These are phyloP conservation scores for Moricandia arvensis DNA, from an alignment of 345 rosid genomes.

Conservation along the genomic window DNA sequence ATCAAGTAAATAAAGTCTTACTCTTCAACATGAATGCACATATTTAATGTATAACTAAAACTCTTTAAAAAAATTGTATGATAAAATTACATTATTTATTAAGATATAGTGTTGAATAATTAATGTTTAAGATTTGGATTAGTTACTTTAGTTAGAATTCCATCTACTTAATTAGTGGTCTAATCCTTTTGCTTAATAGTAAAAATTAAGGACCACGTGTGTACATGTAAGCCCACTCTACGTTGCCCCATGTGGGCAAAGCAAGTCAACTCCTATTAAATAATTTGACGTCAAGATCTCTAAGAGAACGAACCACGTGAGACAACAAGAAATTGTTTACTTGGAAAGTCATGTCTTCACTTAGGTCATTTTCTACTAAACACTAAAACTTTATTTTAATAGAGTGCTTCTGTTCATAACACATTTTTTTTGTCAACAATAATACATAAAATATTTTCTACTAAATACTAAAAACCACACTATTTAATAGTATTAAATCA, in stretches of 20 bases:
- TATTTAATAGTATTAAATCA: neutral
- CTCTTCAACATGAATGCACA: neutral
- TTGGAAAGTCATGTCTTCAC: neutral
- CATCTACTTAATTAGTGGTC: neutral
- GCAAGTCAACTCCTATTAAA: conserved; percentile 29
- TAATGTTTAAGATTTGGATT: neutral
- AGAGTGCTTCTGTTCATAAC: neutral
- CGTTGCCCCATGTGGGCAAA: neutral
- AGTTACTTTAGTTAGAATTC: neutral
- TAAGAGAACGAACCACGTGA: conserved; percentile 18
- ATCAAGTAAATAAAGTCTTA: neutral
- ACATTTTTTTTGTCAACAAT: too few relatives aligned
- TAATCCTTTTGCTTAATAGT: neutral
- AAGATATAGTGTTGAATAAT: neutral
- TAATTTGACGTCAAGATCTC: conserved; percentile 2
- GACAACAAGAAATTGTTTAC: neutral
- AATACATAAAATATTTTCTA: neutral
- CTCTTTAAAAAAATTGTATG: neutral
- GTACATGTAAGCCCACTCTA: neutral
- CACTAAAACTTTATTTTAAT: neutral
- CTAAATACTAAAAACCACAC: neutral
- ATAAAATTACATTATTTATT: neutral
- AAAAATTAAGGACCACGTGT: neutral
- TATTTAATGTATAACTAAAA: neutral
- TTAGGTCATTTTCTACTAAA: neutral